Conservation (phyloP, 768 basidiomycete genomes). For the Tricholomella constricta region DNA sequence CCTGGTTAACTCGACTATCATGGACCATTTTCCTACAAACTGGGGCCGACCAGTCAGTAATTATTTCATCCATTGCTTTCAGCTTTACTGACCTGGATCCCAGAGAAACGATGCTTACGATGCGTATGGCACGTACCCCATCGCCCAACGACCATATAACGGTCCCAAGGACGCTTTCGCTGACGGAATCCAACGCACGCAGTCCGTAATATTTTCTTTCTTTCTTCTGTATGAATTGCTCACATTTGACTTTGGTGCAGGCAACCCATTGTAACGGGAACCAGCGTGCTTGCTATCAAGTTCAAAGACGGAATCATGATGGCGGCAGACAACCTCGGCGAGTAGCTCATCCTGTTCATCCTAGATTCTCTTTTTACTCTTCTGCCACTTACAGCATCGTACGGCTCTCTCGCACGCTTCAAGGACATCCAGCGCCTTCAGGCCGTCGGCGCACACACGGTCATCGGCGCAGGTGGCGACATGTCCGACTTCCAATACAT, state of each 20-base stretch:
- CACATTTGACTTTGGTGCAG: constrained; percentile 35
- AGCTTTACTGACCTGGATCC: not conserved
- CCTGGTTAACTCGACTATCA: constrained; percentile 26
- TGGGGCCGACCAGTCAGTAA: constrained; percentile 76
- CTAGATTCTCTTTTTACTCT: not conserved
- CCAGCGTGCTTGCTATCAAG: constrained; percentile 92
- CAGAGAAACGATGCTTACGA: constrained; percentile 79
- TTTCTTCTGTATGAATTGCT: not conserved
- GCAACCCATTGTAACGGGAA: constrained; percentile 95
- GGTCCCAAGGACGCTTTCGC: constrained; percentile 56
- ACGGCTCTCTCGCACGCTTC: constrained; percentile 96
- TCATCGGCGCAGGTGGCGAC: constrained; percentile 93
- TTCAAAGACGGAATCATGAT: constrained; percentile 98
- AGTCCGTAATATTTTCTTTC: constrained; percentile 44
- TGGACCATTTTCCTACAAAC: constrained; percentile 86
- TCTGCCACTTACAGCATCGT: constrained; percentile 64
- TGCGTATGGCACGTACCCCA: constrained; percentile 75
- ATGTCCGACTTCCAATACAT: constrained; percentile 98
- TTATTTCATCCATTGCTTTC: not conserved
- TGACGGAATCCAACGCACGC: constrained; percentile 76
- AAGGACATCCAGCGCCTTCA: constrained; percentile 91
- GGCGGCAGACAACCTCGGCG: constrained; percentile 96
- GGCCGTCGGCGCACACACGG: constrained; percentile 78
- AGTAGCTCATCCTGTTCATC: constrained; percentile 16
- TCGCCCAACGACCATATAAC: constrained; percentile 60